Evolutionary conservation across 2,329 filamentous ascomycete species (phyloP), one percentile per base, ranked within the genome.

Genomic region (Cordyceps fumosorosea): DNA sequence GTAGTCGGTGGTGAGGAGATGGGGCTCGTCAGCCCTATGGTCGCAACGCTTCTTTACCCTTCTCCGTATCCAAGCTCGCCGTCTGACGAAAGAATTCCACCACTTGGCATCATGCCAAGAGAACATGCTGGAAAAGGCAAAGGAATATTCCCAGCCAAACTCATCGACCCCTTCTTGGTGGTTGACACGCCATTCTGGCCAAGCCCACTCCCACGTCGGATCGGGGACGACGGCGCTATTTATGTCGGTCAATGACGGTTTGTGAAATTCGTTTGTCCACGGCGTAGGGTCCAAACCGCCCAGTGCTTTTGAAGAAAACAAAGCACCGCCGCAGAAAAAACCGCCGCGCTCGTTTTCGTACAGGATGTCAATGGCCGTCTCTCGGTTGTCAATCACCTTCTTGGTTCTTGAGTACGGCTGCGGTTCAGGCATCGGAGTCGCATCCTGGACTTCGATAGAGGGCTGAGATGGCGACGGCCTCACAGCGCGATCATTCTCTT

Each of bases 341-440:
- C 86, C 87, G 12, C 95, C 95, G 62, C 95, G 85, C 76, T 99
- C 90, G 71, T 99, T 99, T 74, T 99, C 95, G 74, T 96, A 98
- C 0, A 99, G 80, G 5, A 98, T 84, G 66, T 99, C 95, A 64
- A 98, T 86, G 32, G 84, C 87, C 2, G 80, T 79, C 66, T 86
- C 71, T 77, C 81, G 65, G 70, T 76, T 63, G 74, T 70, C 65
- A 40, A 73, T 67, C 16, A 67, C 69, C 53, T 67, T 70, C 44
- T 65, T 71, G 10, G 73, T 72, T 47, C 73, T 72, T 40, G 78
- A 75, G 55, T 76, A 67, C n/a, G 75, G 61, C 34, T 66, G 60
- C 37, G 68, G 60, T 62, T 65, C 64, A 45, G 67, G 60, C 60
- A 62, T 62, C 5, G 63, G 62, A 14, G 54, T 50, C 34, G 67